phyloP scores from a whole-genome alignment of 441 rosid species.

The Arabidopsis lyrata region DNA sequence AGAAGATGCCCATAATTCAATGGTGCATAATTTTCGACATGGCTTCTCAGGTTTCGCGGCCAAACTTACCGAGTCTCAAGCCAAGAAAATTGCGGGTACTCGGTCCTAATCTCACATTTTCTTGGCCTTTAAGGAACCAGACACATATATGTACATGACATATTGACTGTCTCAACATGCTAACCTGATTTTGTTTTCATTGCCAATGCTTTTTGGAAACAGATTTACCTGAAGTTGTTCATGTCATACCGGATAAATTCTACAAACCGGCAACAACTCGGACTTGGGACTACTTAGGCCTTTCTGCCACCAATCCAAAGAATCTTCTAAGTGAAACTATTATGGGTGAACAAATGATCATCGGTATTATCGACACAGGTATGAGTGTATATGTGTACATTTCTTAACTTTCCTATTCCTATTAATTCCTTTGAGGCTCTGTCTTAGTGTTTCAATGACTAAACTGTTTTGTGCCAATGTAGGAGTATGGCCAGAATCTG shows the following conservation, averaged over 20 bases:
- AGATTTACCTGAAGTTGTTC: constrained; percentile 44
- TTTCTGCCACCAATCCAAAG: constrained; percentile 28
- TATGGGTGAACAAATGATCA: constrained; percentile 34
- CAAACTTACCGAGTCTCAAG: constrained; percentile 57
- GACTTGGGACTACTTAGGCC: constrained; percentile 44
- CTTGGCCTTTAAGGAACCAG: not conserved
- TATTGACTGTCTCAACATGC: not conserved
- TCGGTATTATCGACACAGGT: constrained; percentile 41
- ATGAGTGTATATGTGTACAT: constrained; percentile 15
- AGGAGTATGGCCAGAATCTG: constrained; percentile 81
- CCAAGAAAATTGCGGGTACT: constrained; percentile 46
- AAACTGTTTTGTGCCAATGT: not conserved
- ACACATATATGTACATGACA: not conserved
- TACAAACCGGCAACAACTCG: constrained; percentile 36
- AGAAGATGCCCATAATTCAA: constrained; percentile 59
- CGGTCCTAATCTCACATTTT: not conserved
- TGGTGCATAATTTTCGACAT: constrained; percentile 65
- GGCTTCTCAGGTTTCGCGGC: constrained; percentile 77
- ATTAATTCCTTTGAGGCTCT: not conserved
- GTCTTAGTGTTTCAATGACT: not conserved
- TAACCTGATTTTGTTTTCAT: not conserved
- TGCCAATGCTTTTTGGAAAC: constrained; percentile 7
- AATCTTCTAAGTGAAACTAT: constrained; percentile 34
- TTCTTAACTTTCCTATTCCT: not conserved
- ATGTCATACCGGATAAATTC: constrained; percentile 39